A percentile compares a stretch with the other conserved stretches of the same genome.
These are phyloP conservation scores for Leccinellum rugosiceps DNA, from an alignment of 768 basidiomycete species.

Conservation along the genomic window DNA sequence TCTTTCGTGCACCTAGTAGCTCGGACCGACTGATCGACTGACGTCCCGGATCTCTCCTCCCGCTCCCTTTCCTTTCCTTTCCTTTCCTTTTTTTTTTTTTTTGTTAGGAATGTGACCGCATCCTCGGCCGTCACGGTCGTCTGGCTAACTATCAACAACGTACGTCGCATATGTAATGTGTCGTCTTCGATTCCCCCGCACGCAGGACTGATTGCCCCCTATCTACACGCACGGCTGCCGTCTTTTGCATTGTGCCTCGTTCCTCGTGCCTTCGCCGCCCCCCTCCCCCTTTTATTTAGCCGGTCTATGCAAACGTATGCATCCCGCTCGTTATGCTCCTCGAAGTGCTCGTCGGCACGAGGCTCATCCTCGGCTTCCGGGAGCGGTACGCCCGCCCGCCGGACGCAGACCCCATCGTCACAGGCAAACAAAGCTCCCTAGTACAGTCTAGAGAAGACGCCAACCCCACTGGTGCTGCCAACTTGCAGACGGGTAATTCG, in stretches of 20 bases:
- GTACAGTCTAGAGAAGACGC: conserved; percentile 13
- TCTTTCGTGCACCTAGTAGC: too few species aligned
- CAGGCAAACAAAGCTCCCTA: conserved; percentile 11
- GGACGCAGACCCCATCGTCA: conserved; percentile 8
- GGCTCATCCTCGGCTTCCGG: conserved; percentile 32
- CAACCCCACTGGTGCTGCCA: not conserved
- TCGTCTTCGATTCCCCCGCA: not conserved
- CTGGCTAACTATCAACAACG: conserved; percentile 23
- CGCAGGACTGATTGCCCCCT: not conserved
- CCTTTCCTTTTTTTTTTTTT: not conserved
- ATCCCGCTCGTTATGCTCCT: conserved; percentile 31
- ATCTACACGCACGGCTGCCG: not conserved
- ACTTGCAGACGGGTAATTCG: not conserved
- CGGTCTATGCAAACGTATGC: conserved; percentile 28
- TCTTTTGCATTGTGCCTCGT: not conserved
- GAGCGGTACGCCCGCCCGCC: conserved; percentile 22
- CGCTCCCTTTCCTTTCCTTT: not conserved
- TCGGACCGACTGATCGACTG: not conserved
- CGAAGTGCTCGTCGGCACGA: conserved; percentile 29
- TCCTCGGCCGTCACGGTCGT: conserved; percentile 26
- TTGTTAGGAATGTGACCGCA: conserved; percentile 22
- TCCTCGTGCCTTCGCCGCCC: not conserved
- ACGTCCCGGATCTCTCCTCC: not conserved
- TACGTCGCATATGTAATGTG: conserved; percentile 5
- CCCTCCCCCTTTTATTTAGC: conserved; percentile 4